These are phyloP conservation scores for Drechslerella dactyloides DNA, from an alignment of 2,329 filamentous ascomycete genomes.

Conservation along the genomic window DNA sequence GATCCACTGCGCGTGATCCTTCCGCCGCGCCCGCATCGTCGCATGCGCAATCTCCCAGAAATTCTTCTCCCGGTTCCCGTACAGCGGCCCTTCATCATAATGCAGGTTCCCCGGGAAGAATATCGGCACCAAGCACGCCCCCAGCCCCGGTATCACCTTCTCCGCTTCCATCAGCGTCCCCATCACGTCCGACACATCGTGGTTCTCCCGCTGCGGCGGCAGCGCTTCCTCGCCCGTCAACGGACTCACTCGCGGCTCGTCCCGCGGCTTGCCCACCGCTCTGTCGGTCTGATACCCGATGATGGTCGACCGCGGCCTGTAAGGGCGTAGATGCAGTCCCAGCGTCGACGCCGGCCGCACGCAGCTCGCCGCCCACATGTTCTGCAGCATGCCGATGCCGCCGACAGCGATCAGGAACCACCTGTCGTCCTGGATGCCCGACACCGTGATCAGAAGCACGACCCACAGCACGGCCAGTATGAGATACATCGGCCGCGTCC, in stretches of 20 bases:
- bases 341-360: slow-evolving; percentile 55
- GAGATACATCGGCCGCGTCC: slow-evolving; percentile 51
- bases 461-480: slow-evolving; percentile 58
- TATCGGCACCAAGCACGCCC: slow-evolving; percentile 55
- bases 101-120: slow-evolving; percentile 56
- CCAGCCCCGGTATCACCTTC: slow-evolving; percentile 56
- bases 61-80: slow-evolving; percentile 49
- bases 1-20: slow-evolving; percentile 33
- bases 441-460: slow-evolving; percentile 59
- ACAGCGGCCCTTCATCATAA: slow-evolving; percentile 41
- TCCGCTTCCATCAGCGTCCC: slow-evolving; percentile 56
- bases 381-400: slow-evolving; percentile 59
- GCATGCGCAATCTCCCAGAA: slow-evolving; percentile 45
- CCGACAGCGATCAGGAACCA: slow-evolving; percentile 61
- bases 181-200: slow-evolving; percentile 57
- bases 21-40: slow-evolving; percentile 40
- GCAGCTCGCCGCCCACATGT: slow-evolving; percentile 57
- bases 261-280: slow-evolving; percentile 24
- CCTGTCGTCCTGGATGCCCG: slow-evolving; percentile 57
- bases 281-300: slow-evolving; percentile 48
- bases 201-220: slow-evolving; percentile 53
- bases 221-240: slow-evolving; percentile 29
- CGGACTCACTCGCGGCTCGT: slow-evolving; percentile 9
- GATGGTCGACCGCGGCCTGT: slow-evolving; percentile 39
- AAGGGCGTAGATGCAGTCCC: slow-evolving; percentile 55